phyloP scores from a whole-genome alignment of 495 filamentous ascomycete species.

The Tuber aestivum region DNA sequence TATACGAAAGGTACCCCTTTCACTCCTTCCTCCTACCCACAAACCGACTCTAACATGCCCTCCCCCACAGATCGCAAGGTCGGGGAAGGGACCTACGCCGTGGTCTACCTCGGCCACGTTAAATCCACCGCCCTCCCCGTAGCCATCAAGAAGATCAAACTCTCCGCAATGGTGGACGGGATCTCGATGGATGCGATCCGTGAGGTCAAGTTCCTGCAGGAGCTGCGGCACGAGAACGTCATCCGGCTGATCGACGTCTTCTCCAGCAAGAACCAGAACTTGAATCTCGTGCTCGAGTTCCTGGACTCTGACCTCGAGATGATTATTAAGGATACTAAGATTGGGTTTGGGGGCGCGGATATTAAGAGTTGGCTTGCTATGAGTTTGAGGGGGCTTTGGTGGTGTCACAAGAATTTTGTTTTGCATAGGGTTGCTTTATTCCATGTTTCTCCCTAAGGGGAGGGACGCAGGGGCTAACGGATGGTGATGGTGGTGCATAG shows the following conservation, averaged over 20 bases:
- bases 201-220: conserved; percentile 89
- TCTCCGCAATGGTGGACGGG: conserved; percentile 62
- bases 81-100: conserved; percentile 94
- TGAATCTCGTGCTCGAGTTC: conserved; percentile 90
- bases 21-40: conserved; percentile 6
- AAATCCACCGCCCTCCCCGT: conserved; percentile 62
- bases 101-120: conserved; percentile 82
- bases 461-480: not conserved
- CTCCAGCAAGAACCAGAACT: conserved; percentile 83
- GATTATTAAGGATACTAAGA: conserved; percentile 77
- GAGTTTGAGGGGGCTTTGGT: conserved; percentile 88
- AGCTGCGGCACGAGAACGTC: conserved; percentile 93
- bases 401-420: conserved; percentile 91
- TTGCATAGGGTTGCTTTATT: conserved; percentile 62
- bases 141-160: conserved; percentile 98
- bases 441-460: not conserved
- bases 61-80: conserved; percentile 65
- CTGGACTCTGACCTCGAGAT: conserved; percentile 90
- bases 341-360: conserved; percentile 71
- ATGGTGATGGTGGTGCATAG: conserved; percentile 9
- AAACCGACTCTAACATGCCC: conserved; percentile 7
- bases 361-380: conserved; percentile 99
- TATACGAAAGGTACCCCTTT: conserved; percentile 70
- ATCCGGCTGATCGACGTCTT: conserved; percentile 88
- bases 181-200: conserved; percentile 89